These are phyloP conservation scores for Aspergillus intermedius DNA, from an alignment of 2,329 filamentous ascomycete species.

Conservation along the genomic window DNA sequence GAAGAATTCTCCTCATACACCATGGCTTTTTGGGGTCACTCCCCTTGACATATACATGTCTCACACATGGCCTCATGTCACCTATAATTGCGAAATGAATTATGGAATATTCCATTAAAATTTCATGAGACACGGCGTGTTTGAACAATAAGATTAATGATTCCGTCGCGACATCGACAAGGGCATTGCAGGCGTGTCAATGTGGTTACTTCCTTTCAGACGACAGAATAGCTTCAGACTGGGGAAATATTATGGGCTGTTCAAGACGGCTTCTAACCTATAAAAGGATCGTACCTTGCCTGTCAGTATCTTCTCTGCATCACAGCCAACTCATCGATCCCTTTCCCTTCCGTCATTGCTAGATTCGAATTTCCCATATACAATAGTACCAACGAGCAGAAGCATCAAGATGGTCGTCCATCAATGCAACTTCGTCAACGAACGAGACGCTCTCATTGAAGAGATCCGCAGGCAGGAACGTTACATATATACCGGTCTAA, in stretches of 20 bases:
- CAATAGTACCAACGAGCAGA: no score
- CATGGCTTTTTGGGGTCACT: neutral
- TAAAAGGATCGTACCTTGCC: no score
- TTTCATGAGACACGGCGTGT: no score
- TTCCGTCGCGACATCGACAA: no score
- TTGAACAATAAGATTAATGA: no score
- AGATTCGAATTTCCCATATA: no score
- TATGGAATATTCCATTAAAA: neutral
- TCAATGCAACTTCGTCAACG: neutral
- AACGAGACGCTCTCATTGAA: neutral
- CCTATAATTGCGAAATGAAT: neutral
- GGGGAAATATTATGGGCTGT: no score
- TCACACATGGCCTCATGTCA: neutral
- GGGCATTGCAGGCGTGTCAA: no score
- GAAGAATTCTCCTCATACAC: neutral
- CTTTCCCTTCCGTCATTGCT: neutral
- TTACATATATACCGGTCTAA: neutral
- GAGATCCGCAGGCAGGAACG: neutral
- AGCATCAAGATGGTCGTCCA: neutral
- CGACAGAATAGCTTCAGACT: no score
- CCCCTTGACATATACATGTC: neutral
- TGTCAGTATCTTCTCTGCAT: no score
- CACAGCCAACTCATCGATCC: neutral
- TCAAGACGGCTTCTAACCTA: no score
- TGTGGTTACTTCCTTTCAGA: no score